Evolutionary conservation across 225 moss, liverwort and hornwort species (phyloP).

Genomic region (Bryoerythrophyllum caledonicum): DNA sequence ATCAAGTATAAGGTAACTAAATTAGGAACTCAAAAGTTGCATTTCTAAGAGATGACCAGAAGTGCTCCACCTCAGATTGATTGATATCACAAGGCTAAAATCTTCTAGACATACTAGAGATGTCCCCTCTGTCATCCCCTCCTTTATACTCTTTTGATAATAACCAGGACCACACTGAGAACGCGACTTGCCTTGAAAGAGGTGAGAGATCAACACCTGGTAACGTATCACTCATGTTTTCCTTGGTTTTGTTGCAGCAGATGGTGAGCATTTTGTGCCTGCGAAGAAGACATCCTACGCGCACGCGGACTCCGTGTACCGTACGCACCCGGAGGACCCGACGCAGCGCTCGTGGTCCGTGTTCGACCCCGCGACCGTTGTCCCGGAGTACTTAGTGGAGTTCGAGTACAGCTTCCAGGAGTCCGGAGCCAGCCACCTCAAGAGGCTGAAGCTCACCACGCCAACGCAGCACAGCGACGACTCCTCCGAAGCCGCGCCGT

Average conservation of each 20-base stretch:
- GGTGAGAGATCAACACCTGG: no score
- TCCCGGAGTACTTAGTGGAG: slow-evolving; percentile 95
- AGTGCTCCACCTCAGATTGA: no score
- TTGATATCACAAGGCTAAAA: not conserved
- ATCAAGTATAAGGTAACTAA: no score
- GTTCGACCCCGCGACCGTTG: slow-evolving; percentile 71
- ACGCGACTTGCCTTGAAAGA: no score
- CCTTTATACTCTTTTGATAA: no score
- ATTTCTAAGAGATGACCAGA: no score
- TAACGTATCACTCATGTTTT: not conserved
- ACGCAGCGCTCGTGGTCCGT: slow-evolving; percentile 92
- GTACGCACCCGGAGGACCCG: slow-evolving; percentile 84
- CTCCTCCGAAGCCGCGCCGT: not conserved
- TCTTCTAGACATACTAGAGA: not conserved
- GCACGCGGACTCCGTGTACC: slow-evolving; percentile 91
- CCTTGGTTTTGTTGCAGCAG: slow-evolving; percentile 17
- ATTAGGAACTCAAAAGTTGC: no score
- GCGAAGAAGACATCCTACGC: slow-evolving; percentile 78
- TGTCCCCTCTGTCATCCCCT: not conserved
- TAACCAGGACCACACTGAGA: no score
- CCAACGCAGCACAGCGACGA: slow-evolving; percentile 4
- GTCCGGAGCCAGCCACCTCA: slow-evolving; percentile 31
- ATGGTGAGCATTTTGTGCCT: slow-evolving; percentile 42
- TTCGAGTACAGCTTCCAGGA: slow-evolving; percentile 79
- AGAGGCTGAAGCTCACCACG: not conserved